A percentile compares a stretch with the other conserved stretches of the same genome.
Evolutionary conservation across 192 early-diverging fungal genomes (phyloP).

Genomic region (Umbelopsis isabellina): DNA sequence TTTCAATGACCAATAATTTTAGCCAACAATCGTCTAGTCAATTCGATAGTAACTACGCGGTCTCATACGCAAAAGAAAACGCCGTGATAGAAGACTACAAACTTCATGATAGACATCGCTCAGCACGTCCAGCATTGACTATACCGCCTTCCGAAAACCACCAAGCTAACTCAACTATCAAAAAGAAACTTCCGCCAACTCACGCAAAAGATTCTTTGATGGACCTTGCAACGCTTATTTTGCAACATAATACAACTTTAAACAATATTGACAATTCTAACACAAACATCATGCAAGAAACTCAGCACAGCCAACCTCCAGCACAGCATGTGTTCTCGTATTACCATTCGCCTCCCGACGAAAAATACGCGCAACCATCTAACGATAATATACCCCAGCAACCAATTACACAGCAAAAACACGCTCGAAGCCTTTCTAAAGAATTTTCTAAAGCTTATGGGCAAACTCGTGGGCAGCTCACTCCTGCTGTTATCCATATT

Average conservation of each 20-base stretch:
- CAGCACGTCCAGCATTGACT: too few species aligned
- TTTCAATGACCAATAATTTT: not conserved
- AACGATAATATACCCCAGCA: not conserved
- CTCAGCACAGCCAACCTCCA: not conserved
- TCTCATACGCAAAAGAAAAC: too few species aligned
- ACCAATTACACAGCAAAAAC: not conserved
- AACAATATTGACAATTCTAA: not conserved
- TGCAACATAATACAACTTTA: not conserved
- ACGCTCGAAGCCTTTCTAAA: conserved; percentile 8
- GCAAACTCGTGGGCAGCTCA: not conserved
- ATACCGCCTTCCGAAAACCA: not conserved
- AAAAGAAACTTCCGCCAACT: not conserved
- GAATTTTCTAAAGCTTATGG: conserved; percentile 4
- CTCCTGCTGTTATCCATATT: conserved; percentile 4
- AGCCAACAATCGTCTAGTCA: not conserved
- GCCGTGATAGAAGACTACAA: too few species aligned
- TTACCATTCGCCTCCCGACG: not conserved
- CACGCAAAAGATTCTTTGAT: not conserved
- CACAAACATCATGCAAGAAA: not conserved
- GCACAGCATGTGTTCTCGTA: not conserved
- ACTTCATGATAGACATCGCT: too few species aligned
- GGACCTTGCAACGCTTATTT: not conserved
- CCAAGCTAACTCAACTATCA: not conserved
- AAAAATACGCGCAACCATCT: not conserved
- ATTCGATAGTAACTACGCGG: too few species aligned